These are phyloP conservation scores for Dalechampia spathulata DNA, from an alignment of 441 rosid genomes.

Conservation along the genomic window DNA sequence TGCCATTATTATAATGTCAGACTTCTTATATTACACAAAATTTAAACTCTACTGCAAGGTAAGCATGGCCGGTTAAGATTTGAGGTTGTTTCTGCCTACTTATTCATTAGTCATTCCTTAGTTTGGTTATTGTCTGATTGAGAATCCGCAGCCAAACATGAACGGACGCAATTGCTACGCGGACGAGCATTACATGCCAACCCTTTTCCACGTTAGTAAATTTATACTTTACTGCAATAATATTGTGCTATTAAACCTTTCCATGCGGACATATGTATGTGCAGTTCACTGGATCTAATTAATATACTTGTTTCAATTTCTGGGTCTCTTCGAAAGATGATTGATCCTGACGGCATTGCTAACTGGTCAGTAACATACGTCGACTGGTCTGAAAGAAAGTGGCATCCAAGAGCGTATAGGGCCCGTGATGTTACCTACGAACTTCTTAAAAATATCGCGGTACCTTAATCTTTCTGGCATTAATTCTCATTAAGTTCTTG, in stretches of 20 bases:
- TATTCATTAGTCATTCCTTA: no score
- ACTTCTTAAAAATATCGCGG: conserved; percentile 66
- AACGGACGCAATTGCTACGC: conserved; percentile 87
- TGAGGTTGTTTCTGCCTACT: no score
- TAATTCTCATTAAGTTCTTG: no score
- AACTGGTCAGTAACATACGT: conserved; percentile 87
- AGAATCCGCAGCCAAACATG: conserved; percentile 62
- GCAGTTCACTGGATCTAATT: no score
- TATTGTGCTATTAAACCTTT: no score
- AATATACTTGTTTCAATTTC: no score
- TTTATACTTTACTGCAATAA: not conserved
- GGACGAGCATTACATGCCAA: conserved; percentile 92
- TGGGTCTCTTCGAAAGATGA: conserved; percentile 36
- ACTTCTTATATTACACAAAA: conserved; percentile 71
- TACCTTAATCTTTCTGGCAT: no score
- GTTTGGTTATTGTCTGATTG: no score
- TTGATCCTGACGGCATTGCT: conserved; percentile 79
- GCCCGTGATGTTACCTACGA: conserved; percentile 48
- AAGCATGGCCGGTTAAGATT: not conserved
- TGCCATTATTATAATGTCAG: conserved; percentile 79
- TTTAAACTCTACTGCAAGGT: conserved; percentile 86
- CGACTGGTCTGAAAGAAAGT: conserved; percentile 95
- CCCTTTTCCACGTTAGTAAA: conserved; percentile 64
- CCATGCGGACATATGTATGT: no score
- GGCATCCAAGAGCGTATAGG: conserved; percentile 85